Evolutionary conservation across 2,329 filamentous ascomycete genomes (phyloP).

Genomic region (Colletotrichum orbiculare): DNA sequence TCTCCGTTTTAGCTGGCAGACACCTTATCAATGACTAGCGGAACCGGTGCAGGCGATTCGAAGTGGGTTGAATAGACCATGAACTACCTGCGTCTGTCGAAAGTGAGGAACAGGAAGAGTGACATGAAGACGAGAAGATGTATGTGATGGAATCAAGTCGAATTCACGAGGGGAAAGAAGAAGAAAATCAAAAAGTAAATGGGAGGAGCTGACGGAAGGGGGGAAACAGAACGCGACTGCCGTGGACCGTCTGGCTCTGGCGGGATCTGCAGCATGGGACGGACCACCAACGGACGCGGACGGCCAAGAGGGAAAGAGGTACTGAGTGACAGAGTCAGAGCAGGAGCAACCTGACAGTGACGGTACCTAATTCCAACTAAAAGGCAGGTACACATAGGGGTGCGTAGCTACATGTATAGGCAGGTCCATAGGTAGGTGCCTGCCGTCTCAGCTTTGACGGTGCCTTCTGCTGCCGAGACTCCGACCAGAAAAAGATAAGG

Average conservation of each 20-base stretch:
- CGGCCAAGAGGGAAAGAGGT: neutral
- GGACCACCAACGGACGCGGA: too few species aligned
- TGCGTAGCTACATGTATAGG: conserved; percentile 1
- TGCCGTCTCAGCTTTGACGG: conserved; percentile 35
- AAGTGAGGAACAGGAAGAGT: neutral
- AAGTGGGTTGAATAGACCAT: too few species aligned
- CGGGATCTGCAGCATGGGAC: too few species aligned
- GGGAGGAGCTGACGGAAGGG: conserved; percentile 10
- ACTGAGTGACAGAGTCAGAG: neutral
- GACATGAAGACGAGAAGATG: neutral
- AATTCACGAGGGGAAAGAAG: neutral
- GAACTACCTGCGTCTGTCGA: too few species aligned
- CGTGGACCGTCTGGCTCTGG: neutral
- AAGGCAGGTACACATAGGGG: neutral
- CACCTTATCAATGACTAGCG: too few species aligned
- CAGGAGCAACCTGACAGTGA: neutral
- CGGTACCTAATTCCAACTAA: neutral
- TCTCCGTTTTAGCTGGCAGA: neutral
- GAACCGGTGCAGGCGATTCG: too few species aligned
- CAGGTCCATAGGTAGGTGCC: neutral
- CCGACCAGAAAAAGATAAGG: neutral
- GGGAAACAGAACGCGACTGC: conserved; percentile 1
- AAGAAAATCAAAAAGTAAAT: conserved; percentile 17
- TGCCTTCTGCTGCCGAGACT: conserved; percentile 29
- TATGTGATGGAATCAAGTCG: neutral